Evolutionary conservation across 345 rosid genomes (phyloP).

Genomic region (Brassica incana): DNA sequence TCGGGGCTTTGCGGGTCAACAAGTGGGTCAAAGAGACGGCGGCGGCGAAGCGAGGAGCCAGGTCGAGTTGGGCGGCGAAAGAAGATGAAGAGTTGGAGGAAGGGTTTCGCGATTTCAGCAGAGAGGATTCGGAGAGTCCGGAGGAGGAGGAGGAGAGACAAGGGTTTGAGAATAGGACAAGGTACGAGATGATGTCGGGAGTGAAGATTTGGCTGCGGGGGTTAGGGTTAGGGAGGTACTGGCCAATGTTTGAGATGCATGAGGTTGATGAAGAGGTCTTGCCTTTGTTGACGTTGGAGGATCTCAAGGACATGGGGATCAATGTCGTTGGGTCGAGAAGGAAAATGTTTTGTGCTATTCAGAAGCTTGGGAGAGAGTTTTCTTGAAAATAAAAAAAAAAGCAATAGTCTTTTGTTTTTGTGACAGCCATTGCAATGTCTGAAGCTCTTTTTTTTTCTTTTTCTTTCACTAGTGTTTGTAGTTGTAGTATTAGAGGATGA

Average conservation of each 20-base stretch:
- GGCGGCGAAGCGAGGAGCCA: conserved; percentile 51
- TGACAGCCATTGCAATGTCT: conserved; percentile 50
- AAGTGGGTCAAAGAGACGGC: conserved; percentile 29
- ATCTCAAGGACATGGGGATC: conserved; percentile 89
- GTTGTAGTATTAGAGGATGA: conserved; percentile 32
- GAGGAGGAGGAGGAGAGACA: conserved; percentile 46
- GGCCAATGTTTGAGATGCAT: conserved; percentile 80
- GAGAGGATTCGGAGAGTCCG: conserved; percentile 72
- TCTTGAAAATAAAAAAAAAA: conserved; percentile 40
- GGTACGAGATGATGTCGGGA: conserved; percentile 26
- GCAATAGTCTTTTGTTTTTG: background rate
- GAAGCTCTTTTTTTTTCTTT: conserved; percentile 35
- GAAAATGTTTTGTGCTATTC: conserved; percentile 76
- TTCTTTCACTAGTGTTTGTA: conserved; percentile 31
- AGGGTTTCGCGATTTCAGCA: conserved; percentile 51
- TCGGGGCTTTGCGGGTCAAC: conserved; percentile 73
- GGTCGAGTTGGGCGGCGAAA: conserved; percentile 69
- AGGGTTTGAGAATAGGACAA: background rate
- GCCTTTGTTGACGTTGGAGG: conserved; percentile 82
- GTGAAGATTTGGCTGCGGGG: conserved; percentile 31
- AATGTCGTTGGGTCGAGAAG: conserved; percentile 86
- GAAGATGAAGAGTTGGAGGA: conserved; percentile 55
- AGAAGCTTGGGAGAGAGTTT: conserved; percentile 75
- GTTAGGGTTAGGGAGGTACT: conserved; percentile 72
- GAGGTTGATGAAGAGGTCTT: conserved; percentile 85